A percentile compares a stretch with the other conserved stretches of the same genome.
phyloP scores from a whole-genome alignment of 2,329 filamentous ascomycete species.

The Colletotrichum cereale region DNA sequence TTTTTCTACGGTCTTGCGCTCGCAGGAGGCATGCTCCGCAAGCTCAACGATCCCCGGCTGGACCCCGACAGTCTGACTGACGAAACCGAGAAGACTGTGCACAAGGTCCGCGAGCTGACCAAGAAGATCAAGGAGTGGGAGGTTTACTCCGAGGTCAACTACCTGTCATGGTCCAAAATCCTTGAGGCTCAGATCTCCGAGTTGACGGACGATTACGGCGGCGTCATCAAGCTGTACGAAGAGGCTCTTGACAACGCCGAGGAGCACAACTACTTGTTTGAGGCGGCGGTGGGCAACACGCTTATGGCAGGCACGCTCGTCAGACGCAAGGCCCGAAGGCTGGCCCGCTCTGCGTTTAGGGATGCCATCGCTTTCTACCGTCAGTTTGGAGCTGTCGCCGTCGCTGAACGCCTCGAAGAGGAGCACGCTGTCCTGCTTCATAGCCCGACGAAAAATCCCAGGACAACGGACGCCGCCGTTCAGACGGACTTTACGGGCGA shows the following conservation, averaged over 20 bases:
- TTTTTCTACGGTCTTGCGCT: conserved; percentile 72
- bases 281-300: conserved; percentile 80
- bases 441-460: conserved; percentile 69
- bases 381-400: conserved; percentile 76
- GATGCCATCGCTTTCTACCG: conserved; percentile 78
- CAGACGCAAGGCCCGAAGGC: conserved; percentile 72
- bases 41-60: conserved; percentile 61
- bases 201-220: conserved; percentile 66
- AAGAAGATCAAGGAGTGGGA: conserved; percentile 75
- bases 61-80: conserved; percentile 57
- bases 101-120: conserved; percentile 66
- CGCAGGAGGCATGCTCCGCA: conserved; percentile 63
- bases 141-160: conserved; percentile 76
- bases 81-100: conserved; percentile 62
- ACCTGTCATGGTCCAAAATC: conserved; percentile 75
- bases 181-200: conserved; percentile 78
- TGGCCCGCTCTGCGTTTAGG: conserved; percentile 76
- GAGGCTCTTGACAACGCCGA: conserved; percentile 78
- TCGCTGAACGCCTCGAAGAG: conserved; percentile 75
- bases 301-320: conserved; percentile 80
- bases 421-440: conserved; percentile 77
- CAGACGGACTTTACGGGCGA: conserved; percentile 80
- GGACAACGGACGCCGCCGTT: conserved; percentile 72
- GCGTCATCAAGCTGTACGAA: conserved; percentile 75
- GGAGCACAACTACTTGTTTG: conserved; percentile 74